Evolutionary conservation across 768 basidiomycete genomes (phyloP), one percentile per base, ranked within the genome.

Genomic region (Mrakia frigida): DNA sequence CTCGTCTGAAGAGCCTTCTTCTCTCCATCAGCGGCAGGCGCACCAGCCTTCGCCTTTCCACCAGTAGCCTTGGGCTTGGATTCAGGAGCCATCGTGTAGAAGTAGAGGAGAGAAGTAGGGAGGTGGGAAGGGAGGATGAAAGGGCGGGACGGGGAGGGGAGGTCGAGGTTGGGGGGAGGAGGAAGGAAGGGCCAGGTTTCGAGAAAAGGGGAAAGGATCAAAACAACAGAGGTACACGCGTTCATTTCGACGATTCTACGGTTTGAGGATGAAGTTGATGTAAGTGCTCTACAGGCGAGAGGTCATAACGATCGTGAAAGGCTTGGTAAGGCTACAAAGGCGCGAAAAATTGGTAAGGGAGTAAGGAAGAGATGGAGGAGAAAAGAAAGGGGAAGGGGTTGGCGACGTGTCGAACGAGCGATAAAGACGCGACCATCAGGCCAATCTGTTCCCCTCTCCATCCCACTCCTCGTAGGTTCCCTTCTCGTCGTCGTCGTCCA

Each of bases 1-100:
- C 84, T 81, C n/a, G 82, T 84, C 60, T 83, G 83, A 70, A 84
- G 79, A 39, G 82, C 81, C 79, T 83, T 84, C 37, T 82, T 79
- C 79, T 84, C 82, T 9, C 80, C 80, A 13, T 68, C 65, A 23
- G 65, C 23, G 14, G 82, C 84, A 52, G 82, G 81, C 80, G 83
- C 83, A 63, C 78, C 79, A 46, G 83, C 80, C 79, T 85, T 85
- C 21, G 83, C 84, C 78, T 80, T 80, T n/a, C 81, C 81, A 63
- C 83, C 83, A 21, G 65, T 68, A 41, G 65, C 37, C 37, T 68
- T 68, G 65, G 65, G 65, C 65, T 68, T 68, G 25, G 65, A 39
- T 41, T 68, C 65, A 41, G 65, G 37, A 68, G 65, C 65, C 65
- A 68, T 68, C 7, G 65, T 41, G 33, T 7, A 63, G n/a, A 71